Conservation (phyloP, 2,329 filamentous ascomycete genomes). For the Fusarium sp. region DNA sequence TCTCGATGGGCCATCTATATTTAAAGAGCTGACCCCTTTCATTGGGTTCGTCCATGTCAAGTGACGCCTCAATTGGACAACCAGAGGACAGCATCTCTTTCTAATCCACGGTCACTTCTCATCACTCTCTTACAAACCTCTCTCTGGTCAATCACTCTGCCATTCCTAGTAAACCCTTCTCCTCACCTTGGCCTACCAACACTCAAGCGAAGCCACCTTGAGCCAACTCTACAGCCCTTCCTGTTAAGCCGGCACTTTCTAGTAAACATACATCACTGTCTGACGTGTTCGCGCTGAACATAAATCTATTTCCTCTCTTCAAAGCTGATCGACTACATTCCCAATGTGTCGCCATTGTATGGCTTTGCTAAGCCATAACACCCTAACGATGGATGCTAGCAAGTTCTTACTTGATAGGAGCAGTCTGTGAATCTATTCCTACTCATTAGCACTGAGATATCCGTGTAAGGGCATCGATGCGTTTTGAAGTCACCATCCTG, state of each 20-base stretch:
- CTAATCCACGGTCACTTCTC: background rate
- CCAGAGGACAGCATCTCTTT: background rate
- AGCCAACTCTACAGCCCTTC: background rate
- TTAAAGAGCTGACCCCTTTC: background rate
- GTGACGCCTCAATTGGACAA: background rate
- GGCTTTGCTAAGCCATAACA: background rate
- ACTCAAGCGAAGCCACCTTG: background rate
- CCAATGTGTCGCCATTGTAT: background rate
- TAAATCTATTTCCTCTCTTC: background rate
- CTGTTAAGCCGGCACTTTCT: too few relatives aligned
- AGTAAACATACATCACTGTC: background rate
- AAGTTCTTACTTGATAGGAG: background rate
- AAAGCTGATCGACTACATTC: background rate
- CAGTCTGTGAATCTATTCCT: background rate
- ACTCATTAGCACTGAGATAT: fast-evolving
- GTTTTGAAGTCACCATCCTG: background rate
- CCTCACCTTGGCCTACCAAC: background rate
- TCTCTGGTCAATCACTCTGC: background rate
- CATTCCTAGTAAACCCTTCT: background rate
- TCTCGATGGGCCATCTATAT: background rate
- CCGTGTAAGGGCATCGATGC: background rate
- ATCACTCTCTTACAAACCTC: background rate
- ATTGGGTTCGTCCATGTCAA: background rate
- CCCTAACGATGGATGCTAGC: background rate
- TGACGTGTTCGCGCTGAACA: background rate